A percentile compares a stretch with the other conserved stretches of the same genome.
Evolutionary conservation across 2,329 filamentous ascomycete species (phyloP).

Genomic region (Pestalotiopsis sp.): DNA sequence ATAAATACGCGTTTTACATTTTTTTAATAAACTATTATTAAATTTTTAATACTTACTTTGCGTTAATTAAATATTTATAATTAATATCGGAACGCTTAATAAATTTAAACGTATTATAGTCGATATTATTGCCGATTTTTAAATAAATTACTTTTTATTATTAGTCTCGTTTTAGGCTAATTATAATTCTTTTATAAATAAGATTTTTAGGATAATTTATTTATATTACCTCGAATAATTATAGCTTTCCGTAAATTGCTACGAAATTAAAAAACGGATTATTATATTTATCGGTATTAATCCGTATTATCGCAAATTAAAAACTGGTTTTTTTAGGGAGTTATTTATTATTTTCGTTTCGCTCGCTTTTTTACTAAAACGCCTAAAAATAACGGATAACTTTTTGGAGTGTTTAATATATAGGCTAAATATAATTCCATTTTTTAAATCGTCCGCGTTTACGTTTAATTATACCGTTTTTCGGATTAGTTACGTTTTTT

Average conservation of each 20-base stretch:
- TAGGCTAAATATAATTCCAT: background rate
- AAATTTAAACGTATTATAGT: too few species aligned
- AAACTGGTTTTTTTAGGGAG: background rate
- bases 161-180: background rate
- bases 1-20: background rate
- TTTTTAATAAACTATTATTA: background rate
- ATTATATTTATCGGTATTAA: background rate
- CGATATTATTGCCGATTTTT: too few species aligned
- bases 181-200: background rate
- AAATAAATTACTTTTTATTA: background rate
- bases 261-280: background rate
- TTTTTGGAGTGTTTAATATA: background rate
- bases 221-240: background rate
- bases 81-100: too few species aligned
- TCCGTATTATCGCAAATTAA: background rate
- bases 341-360: background rate
- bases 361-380: background rate
- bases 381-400: background rate
- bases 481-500: background rate
- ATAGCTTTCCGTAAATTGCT: background rate
- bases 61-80: background rate
- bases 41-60: background rate
- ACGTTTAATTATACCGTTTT: background rate
- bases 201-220: background rate
- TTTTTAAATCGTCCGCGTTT: background rate